Conservation (phyloP, 1,284 basidiomycete species). For the Rhodotorula sp. region DNA sequence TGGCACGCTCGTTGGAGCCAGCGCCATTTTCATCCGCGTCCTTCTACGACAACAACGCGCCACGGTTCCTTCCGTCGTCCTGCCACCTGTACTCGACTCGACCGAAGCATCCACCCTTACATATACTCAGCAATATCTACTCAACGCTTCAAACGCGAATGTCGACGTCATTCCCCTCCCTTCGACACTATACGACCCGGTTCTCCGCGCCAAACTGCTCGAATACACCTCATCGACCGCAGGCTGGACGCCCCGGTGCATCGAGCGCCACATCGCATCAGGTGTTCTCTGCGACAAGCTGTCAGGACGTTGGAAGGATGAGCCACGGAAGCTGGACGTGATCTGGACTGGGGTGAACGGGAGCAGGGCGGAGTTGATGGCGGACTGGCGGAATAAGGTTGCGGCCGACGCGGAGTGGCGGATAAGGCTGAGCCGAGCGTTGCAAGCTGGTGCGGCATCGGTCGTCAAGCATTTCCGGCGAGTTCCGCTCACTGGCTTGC, state of each 20-base stretch:
- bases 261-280: constrained; percentile 7
- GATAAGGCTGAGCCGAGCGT: not conserved
- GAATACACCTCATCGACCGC: not conserved
- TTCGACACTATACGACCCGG: not conserved
- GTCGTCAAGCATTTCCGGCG: constrained; percentile 30
- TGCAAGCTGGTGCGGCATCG: not conserved
- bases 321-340: constrained; percentile 12
- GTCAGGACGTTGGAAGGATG: not conserved
- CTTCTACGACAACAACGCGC: not conserved
- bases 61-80: not conserved
- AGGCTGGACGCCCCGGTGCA: constrained; percentile 10
- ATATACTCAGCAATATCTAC: constrained; percentile 1
- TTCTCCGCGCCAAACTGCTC: not conserved
- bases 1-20: not conserved
- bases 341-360: constrained; percentile 32
- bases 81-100: not conserved
- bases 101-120: not conserved
- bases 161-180: constrained; percentile 23
- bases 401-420: not conserved
- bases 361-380: constrained; percentile 13
- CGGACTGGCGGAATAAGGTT: constrained; percentile 14
- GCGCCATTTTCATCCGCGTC: not conserved
- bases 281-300: constrained; percentile 16
- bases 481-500: not conserved
- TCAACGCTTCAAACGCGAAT: not conserved